Base-by-base conservation (phyloP, 1,284 basidiomycete genomes). In the Ustilago bromivora region DNA sequence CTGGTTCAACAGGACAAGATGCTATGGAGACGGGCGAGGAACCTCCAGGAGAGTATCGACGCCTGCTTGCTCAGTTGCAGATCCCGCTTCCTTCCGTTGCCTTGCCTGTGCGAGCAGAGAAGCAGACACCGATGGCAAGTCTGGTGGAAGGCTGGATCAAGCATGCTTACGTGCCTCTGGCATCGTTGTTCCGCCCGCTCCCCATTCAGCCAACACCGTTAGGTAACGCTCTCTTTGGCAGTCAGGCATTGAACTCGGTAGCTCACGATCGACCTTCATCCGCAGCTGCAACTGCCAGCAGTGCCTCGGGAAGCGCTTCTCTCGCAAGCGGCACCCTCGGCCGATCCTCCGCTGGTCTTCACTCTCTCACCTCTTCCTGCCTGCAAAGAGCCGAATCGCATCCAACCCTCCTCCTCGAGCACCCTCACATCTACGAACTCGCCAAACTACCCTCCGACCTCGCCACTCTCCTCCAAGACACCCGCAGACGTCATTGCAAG, bases 391-490 rank as follows among this genome's bases (percentile, higher is more conserved):
- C 76, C 9, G 71, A 74, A 47, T 49, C 62, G 43, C 66, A 82
- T 53, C 41, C 88, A 89, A 43, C 88, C 94, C 60, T 86, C n/a
- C 73, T 83, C 23, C 72, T 86, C 4, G 96, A 99, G 80, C 94
- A 92, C 82, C 93, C 96, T 0, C 90, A 90, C 5, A 88, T 93
- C 3, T 98, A 99, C 87, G 93, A 92, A 67, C 90, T 98, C 15
- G 90, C 93, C 3, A 90, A 91, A 32, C 88, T 99, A 0, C 96
- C 96, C 0, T 79, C 90, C 1, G 90, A 93, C 38, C 90, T 98
- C 74, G 96, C 98, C 82, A 91, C 91, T 56, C 87, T 98, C 9
- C 93, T 97, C 77, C 90, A 91, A 23, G 90, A 80, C 89, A 92
- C 82, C 89, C 92, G 84, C 89, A 91, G 87, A 88, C 90, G 73